Conservation (phyloP, 139 green algal species). For the Monoraphidium neglectum region DNA sequence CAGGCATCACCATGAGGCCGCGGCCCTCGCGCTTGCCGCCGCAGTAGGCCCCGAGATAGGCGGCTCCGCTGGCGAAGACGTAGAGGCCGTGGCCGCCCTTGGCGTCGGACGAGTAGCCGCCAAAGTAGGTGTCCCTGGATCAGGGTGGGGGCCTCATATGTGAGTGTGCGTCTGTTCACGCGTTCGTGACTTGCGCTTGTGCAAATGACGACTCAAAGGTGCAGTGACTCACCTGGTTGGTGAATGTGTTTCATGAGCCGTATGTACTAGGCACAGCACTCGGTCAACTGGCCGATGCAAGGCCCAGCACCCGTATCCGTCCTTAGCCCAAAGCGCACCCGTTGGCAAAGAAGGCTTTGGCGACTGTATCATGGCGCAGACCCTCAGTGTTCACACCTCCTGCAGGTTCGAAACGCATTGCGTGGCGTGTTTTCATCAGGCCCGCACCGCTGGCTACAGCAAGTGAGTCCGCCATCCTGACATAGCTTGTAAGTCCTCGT, state of each 20-base stretch:
- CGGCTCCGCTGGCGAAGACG: constrained; percentile 56
- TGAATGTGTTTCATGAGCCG: too few species aligned
- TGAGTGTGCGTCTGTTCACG: constrained; percentile 24
- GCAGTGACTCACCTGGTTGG: not conserved
- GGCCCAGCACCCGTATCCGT: too few species aligned
- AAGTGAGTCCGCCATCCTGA: too few species aligned
- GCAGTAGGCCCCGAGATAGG: constrained; percentile 48
- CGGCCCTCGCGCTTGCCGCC: constrained; percentile 53
- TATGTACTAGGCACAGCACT: too few species aligned
- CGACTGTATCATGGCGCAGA: constrained; percentile 4
- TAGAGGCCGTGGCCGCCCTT: constrained; percentile 67
- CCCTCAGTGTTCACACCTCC: constrained; percentile 14
- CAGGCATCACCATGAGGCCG: constrained; percentile 65
- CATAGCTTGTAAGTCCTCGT: too few species aligned
- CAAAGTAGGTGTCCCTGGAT: constrained; percentile 72
- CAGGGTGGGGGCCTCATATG: constrained; percentile 27
- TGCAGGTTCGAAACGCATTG: too few species aligned
- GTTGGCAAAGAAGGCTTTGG: constrained; percentile 18
- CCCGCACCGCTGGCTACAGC: too few species aligned
- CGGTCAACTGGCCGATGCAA: too few species aligned
- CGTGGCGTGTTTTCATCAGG: too few species aligned
- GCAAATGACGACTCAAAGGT: not conserved
- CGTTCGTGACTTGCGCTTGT: constrained; percentile 13
- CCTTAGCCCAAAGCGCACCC: constrained; percentile 5
- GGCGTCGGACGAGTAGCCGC: constrained; percentile 54